Evolutionary conservation across 106 monocot genomes (phyloP).

Genomic region (Ottelia alismoides): DNA sequence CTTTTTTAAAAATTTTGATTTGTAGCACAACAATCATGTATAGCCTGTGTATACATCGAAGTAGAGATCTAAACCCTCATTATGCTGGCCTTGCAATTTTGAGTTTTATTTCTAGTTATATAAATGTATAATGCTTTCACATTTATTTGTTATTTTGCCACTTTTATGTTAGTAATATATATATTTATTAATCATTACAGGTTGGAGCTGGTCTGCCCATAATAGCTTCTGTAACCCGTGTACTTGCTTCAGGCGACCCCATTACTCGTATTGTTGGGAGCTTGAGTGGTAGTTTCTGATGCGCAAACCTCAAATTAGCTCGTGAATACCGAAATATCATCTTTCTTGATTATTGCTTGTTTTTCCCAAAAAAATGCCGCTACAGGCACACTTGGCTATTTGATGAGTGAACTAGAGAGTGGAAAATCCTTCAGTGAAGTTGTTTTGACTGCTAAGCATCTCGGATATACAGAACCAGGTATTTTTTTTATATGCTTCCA

Average conservation of each 20-base stretch:
- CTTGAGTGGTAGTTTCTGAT: slow-evolving; percentile 61
- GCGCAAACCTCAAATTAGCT: no score
- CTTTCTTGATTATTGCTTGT: neutral
- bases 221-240: slow-evolving; percentile 76
- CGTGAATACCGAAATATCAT: no score
- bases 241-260: slow-evolving; percentile 79
- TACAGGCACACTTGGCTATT: slow-evolving; percentile 94
- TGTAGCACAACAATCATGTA: no score
- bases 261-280: slow-evolving; percentile 79
- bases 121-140: no score
- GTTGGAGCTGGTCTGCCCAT: slow-evolving; percentile 98
- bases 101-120: no score
- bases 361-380: no score
- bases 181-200: slow-evolving; percentile 20
- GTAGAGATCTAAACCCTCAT: no score
- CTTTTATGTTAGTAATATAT: no score
- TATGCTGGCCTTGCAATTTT: no score
- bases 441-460: slow-evolving; percentile 72
- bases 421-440: slow-evolving; percentile 80
- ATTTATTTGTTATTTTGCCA: no score
- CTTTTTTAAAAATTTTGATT: no score
- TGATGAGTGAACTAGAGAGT: slow-evolving; percentile 92
- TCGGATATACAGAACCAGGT: slow-evolving; percentile 99
- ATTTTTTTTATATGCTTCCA: slow-evolving; percentile 1
- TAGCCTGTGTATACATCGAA: no score